These are phyloP conservation scores for Melampsora larici-populina DNA, from an alignment of 1,284 basidiomycete genomes.

Conservation along the genomic window DNA sequence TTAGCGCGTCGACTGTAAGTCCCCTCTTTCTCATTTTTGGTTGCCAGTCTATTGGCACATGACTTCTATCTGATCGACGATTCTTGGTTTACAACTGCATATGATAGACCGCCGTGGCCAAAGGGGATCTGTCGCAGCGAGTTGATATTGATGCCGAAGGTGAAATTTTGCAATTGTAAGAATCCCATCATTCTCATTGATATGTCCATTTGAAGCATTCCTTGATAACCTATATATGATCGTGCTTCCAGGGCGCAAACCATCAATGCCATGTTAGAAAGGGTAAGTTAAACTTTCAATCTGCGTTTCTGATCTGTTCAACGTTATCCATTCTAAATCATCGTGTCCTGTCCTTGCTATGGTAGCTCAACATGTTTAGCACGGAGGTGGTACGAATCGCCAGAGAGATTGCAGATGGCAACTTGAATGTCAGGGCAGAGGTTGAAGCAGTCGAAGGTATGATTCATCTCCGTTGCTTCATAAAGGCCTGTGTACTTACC, in stretches of 20 bases:
- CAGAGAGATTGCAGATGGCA: constrained; percentile 41
- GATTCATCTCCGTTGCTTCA: background rate
- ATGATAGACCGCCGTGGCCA: constrained; percentile 69
- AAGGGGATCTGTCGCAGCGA: constrained; percentile 89
- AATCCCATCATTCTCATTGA: background rate
- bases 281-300: constrained; percentile 2
- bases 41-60: background rate
- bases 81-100: background rate
- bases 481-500: background rate
- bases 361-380: constrained; percentile 43
- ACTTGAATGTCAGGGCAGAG: constrained; percentile 42
- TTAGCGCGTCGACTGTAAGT: constrained; percentile 36
- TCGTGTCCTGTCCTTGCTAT: background rate
- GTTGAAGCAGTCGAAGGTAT: constrained; percentile 43
- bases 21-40: background rate
- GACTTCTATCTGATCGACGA: background rate
- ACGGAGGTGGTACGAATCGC: constrained; percentile 42
- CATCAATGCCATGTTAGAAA: constrained; percentile 43
- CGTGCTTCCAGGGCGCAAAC: constrained; percentile 22
- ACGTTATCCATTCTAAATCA: background rate
- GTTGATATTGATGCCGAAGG: constrained; percentile 95
- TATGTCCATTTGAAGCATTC: background rate
- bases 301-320: background rate
- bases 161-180: constrained; percentile 89
- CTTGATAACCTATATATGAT: background rate